Evolutionary conservation across 495 filamentous ascomycete genomes (phyloP), one percentile per base, ranked within the genome.

Genomic region (Talaromyces trachyspermus): DNA sequence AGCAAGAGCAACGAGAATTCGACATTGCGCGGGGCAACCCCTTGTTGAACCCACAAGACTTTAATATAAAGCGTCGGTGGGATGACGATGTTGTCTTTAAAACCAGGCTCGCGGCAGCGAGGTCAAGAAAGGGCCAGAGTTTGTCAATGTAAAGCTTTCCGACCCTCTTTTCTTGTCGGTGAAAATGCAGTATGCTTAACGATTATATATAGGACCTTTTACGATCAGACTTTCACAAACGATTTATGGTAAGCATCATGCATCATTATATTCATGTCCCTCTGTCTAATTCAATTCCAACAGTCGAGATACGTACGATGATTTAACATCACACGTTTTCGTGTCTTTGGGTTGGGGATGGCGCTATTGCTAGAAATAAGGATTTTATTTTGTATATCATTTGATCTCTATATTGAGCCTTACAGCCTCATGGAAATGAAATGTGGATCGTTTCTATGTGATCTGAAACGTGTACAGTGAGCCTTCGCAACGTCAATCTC

Each of bases 41-140:
- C 14, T 67, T 98, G 32, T 73, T 98, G 20, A 96, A 95, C 55
- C 60, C 84, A 0, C 58, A 72, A 24, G 69, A 72, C 30, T 70
- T 72, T 64, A 70, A 73, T 50, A 55, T 61, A 33, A 62, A 62
- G 54, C 58, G 60, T 19, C 78, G 89, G 58, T 98, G 92, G 92
- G 92, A 98, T 54, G 92, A 98, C 51, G 92, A 98, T 69, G 92
- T 98, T n/a, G 89, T 98, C 14, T 98, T 98, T 69, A 95, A 95
- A 98, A 98, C 65, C 92, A 97, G 65, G 92, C 90, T 25, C 78
- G 94, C 37, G 92, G 92, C 3, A 95, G 89, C 8, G 92, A 95
- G 57, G 89, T 95, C 46, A 88, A 85, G 68, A 89, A 90, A 69
- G 84, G 79, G 65, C 94, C 89, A 68, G 89, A 95, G 68, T 98